Conservation (phyloP, 495 filamentous ascomycete species). For the Xylaria venustula region DNA sequence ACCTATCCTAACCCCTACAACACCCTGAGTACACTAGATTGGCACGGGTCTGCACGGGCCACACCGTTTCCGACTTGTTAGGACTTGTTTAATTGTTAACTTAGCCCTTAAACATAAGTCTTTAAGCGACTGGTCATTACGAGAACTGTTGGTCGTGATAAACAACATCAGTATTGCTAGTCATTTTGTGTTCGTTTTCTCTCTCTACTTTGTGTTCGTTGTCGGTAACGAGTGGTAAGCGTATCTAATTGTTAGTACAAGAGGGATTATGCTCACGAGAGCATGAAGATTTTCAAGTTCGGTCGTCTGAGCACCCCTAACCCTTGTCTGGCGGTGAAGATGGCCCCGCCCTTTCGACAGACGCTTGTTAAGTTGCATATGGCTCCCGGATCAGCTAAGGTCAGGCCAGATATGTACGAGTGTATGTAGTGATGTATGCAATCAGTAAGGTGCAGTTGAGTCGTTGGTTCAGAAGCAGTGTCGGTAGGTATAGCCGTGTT, state of each 20-base stretch:
- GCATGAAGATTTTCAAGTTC: background rate
- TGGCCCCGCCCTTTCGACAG: background rate
- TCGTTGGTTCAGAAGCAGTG: background rate
- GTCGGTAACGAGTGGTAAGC: no score
- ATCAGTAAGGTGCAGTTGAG: background rate
- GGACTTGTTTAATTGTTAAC: background rate
- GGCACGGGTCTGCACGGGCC: background rate
- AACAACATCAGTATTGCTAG: no score
- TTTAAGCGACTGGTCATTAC: no score
- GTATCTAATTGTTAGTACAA: no score
- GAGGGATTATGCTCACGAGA: conserved; percentile 8
- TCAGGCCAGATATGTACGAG: background rate
- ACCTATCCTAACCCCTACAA: background rate
- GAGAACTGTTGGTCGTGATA: no score
- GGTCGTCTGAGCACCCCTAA: background rate
- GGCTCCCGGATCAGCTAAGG: conserved; percentile 3
- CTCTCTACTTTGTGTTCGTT: no score
- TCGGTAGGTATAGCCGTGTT: no score
- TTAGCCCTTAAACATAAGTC: no score
- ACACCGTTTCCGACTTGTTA: background rate
- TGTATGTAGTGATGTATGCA: background rate
- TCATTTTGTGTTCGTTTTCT: no score
- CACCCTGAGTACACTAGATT: background rate
- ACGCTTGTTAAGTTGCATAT: conserved; percentile 5
- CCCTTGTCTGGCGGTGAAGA: conserved; percentile 15